These are phyloP conservation scores for Suhomyces kunorum DNA, from an alignment of 1,139 yeast genomes.

Conservation along the genomic window DNA sequence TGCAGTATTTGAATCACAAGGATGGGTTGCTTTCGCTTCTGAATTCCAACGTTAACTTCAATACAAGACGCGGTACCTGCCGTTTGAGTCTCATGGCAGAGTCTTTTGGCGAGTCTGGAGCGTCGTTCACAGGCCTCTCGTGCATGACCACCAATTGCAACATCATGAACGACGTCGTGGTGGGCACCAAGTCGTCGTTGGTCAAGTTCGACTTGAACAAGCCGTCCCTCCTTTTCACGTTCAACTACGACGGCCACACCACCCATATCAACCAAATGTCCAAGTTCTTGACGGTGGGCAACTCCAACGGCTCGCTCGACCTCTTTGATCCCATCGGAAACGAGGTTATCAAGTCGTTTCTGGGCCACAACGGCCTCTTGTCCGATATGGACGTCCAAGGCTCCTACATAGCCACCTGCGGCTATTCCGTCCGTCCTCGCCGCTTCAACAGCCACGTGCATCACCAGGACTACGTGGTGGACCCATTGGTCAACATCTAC, in stretches of 20 bases:
- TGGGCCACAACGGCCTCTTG: slow-evolving; percentile 73
- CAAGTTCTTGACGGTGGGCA: slow-evolving; percentile 61
- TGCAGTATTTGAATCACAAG: slow-evolving; percentile 53
- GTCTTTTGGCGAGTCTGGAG: slow-evolving; percentile 15
- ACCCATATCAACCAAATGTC: slow-evolving; percentile 36
- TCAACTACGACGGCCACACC: slow-evolving; percentile 35
- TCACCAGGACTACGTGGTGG: slow-evolving; percentile 43
- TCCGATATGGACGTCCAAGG: slow-evolving; percentile 81
- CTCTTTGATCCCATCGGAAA: slow-evolving; percentile 71
- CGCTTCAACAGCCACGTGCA: slow-evolving; percentile 20
- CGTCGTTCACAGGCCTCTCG: slow-evolving; percentile 28
- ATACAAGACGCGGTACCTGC: slow-evolving; percentile 59
- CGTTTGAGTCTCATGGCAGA: slow-evolving; percentile 35
- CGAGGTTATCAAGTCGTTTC: slow-evolving; percentile 56
- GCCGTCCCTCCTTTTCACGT: slow-evolving; percentile 33
- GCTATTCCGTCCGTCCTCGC: slow-evolving; percentile 60
- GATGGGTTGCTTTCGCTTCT: slow-evolving; percentile 63
- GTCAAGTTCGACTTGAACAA: slow-evolving; percentile 63
- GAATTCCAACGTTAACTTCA: slow-evolving; percentile 51
- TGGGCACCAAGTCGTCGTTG: slow-evolving; percentile 40
- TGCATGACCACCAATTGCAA: slow-evolving; percentile 42
- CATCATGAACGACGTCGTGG: slow-evolving; percentile 38
- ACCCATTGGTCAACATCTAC: slow-evolving; percentile 81
- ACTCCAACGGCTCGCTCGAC: slow-evolving; percentile 68
- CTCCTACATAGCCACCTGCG: slow-evolving; percentile 78